Evolutionary conservation across 139 green algal genomes (phyloP).

Genomic region (Ettlia oleoabundans): DNA sequence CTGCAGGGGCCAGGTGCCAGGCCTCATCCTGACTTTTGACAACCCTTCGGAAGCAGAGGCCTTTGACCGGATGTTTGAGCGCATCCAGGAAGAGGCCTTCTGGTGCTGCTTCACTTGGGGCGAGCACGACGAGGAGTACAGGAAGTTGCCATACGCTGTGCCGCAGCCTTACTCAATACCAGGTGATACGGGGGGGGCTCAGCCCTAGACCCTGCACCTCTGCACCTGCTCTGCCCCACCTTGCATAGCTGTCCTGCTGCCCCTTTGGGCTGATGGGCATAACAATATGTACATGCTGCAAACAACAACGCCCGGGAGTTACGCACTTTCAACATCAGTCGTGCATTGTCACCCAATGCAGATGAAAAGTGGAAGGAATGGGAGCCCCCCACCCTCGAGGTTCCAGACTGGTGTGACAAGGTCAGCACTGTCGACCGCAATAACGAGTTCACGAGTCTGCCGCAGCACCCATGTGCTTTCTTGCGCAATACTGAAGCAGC

Average conservation of each 20-base stretch:
- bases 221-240: too few relatives aligned
- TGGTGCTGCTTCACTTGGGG: slow-evolving; percentile 10
- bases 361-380: background rate
- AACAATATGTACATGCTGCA: background rate
- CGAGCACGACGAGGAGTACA: background rate
- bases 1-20: slow-evolving; percentile 15
- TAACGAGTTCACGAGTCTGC: background rate
- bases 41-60: background rate
- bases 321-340: background rate
- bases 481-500: background rate
- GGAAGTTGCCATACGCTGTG: background rate
- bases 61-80: background rate
- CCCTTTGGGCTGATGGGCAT: background rate
- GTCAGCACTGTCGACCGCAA: background rate
- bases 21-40: background rate
- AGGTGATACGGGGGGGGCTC: too few relatives aligned
- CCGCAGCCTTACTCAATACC: background rate
- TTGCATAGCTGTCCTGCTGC: too few relatives aligned
- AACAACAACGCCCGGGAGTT: too few relatives aligned
- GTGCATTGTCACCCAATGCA: too few relatives aligned
- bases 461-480: background rate
- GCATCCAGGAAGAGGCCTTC: background rate
- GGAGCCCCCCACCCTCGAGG: background rate
- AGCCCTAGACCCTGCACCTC: too few relatives aligned
- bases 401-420: background rate